A percentile compares a stretch with the other conserved stretches of the same genome.
phyloP scores from a whole-genome alignment of 371 early-diverging fungal species.

The Apophysomyces elegans region DNA sequence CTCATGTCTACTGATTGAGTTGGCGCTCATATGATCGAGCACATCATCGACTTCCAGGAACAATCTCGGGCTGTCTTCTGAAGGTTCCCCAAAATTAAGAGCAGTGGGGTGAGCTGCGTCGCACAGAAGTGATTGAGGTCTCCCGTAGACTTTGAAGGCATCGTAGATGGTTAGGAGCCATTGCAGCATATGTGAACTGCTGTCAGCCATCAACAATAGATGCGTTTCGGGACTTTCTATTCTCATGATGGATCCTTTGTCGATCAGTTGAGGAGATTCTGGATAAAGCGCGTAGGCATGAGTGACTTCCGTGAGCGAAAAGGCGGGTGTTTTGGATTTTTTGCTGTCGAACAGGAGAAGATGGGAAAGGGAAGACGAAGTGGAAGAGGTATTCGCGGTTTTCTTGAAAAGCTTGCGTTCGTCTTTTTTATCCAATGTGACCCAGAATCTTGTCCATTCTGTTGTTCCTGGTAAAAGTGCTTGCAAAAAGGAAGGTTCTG shows the following conservation, averaged over 20 bases:
- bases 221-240: constrained; percentile 38
- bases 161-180: constrained; percentile 51
- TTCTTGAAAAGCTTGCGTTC: constrained; percentile 17
- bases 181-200: constrained; percentile 37
- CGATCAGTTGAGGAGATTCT: constrained; percentile 49
- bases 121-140: constrained; percentile 34
- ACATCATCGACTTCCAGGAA: constrained; percentile 17
- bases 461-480: constrained; percentile 60
- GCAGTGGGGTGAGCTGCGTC: constrained; percentile 29
- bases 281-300: constrained; percentile 81
- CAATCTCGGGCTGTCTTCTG: constrained; percentile 23
- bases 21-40: background rate
- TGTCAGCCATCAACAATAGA: constrained; percentile 51
- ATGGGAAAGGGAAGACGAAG: constrained; percentile 21
- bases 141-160: constrained; percentile 53
- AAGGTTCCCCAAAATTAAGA: constrained; percentile 42
- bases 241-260: constrained; percentile 49
- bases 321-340: constrained; percentile 56
- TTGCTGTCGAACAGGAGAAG: constrained; percentile 56
- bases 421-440: constrained; percentile 47
- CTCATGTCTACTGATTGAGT: background rate
- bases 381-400: constrained; percentile 34
- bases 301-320: constrained; percentile 54
- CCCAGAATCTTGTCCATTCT: constrained; percentile 68
- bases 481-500: constrained; percentile 49